A percentile compares a stretch with the other conserved stretches of the same genome.
phyloP scores from a whole-genome alignment of 2,329 filamentous ascomycete species.

The Colletotrichum liaoningense region DNA sequence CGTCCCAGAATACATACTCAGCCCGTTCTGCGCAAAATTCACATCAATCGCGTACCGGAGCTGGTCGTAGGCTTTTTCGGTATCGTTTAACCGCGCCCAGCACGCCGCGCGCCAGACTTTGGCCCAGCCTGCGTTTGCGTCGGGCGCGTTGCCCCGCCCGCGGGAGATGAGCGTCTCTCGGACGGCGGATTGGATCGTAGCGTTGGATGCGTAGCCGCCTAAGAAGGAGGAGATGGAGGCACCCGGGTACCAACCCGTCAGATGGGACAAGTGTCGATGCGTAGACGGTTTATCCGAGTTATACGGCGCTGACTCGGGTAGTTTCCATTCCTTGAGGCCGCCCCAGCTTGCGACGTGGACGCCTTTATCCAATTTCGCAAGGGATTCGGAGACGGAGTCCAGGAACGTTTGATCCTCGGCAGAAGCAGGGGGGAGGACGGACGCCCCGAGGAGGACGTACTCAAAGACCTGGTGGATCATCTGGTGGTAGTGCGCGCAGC shows the following conservation, averaged over 20 bases:
- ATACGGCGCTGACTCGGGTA: slow-evolving; percentile 41
- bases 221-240: slow-evolving; percentile 58
- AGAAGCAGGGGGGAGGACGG: slow-evolving; percentile 37
- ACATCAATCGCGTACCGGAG: slow-evolving; percentile 58
- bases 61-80: slow-evolving; percentile 58
- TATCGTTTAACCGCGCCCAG: slow-evolving; percentile 66
- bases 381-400: slow-evolving; percentile 49
- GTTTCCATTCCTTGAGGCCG: slow-evolving; percentile 49
- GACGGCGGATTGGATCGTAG: slow-evolving; percentile 56
- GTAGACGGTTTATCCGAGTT: slow-evolving; percentile 41
- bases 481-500: slow-evolving; percentile 65
- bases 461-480: slow-evolving; percentile 58
- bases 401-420: neutral
- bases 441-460: slow-evolving; percentile 45
- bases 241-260: slow-evolving; percentile 67
- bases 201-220: slow-evolving; percentile 52
- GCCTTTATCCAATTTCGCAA: slow-evolving; percentile 48
- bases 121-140: slow-evolving; percentile 67
- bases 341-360: slow-evolving; percentile 45
- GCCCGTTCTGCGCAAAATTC: slow-evolving; percentile 62
- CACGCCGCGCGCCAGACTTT: slow-evolving; percentile 69
- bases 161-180: slow-evolving; percentile 57
- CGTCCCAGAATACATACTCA: slow-evolving; percentile 62
- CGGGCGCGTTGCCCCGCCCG: slow-evolving; percentile 56
- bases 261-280: slow-evolving; percentile 62